Percentiles rank a stretch among this genome's conserved stretches.
These are phyloP conservation scores for Ehretia macrophylla DNA, from an alignment of 257 asterid species.

Conservation along the genomic window DNA sequence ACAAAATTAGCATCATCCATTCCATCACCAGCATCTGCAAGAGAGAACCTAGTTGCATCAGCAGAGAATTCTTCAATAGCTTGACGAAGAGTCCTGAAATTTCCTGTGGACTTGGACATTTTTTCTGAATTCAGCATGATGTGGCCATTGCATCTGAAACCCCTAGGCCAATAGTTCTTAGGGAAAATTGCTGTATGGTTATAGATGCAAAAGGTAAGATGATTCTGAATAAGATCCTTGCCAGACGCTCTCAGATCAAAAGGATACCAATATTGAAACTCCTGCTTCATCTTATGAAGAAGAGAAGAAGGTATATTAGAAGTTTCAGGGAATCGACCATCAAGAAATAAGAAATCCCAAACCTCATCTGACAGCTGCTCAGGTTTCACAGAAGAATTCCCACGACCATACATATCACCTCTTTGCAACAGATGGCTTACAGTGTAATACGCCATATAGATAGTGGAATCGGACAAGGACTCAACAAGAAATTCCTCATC, in stretches of 20 bases:
- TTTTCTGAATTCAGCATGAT: constrained; percentile 7
- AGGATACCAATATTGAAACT: constrained; percentile 9
- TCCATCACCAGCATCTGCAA: constrained; percentile 12
- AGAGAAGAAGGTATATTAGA: background rate
- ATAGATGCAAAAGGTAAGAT: constrained; percentile 8
- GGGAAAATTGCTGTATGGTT: constrained; percentile 7
- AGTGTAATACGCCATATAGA: constrained; percentile 8
- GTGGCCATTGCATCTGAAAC: constrained; percentile 11
- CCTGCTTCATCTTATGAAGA: constrained; percentile 4
- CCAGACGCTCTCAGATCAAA: constrained; percentile 9
- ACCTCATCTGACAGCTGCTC: constrained; percentile 3
- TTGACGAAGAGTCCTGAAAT: constrained; percentile 7
- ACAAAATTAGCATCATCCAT: constrained; percentile 11
- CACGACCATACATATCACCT: constrained; percentile 6
- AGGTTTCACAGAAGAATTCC: constrained; percentile 1
- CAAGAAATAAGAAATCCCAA: constrained; percentile 3
- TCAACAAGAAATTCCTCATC: constrained; percentile 7
- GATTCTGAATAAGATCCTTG: constrained; percentile 11
- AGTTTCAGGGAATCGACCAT: background rate
- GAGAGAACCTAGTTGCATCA: constrained; percentile 7
- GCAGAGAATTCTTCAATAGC: constrained; percentile 10
- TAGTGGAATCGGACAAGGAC: constrained; percentile 8
- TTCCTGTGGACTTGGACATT: constrained; percentile 9
- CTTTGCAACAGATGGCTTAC: constrained; percentile 2
- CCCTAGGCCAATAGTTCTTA: constrained; percentile 5